Evolutionary conservation across 2,329 filamentous ascomycete species (phyloP), one percentile per base, ranked within the genome.

Genomic region (Nemania sp.): DNA sequence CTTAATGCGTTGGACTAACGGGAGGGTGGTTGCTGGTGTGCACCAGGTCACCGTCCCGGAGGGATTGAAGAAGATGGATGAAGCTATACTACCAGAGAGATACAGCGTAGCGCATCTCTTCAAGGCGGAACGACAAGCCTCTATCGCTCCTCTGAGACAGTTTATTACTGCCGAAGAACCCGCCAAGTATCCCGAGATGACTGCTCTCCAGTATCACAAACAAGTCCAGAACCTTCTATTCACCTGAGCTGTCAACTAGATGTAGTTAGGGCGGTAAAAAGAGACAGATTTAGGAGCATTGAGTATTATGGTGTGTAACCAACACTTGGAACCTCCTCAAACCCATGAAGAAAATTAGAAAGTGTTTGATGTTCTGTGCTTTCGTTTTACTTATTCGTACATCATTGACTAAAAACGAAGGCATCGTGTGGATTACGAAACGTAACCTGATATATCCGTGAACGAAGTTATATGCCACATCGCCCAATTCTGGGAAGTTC

Each of bases 1-100:
- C 1, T 60, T 81, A 10, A 72, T 79, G 69, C 75, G 78, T 53
- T 73, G 69, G 72, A 72, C 70, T 3, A 73, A 73, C 57, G 72
- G 69, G 13, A 58, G 59, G 6, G 51, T 73, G 38, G 53, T 45
- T 32, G 64, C 67, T 15, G 72, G 60, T 22, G 47, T 73, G 38
- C 72, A 73, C 43, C 70, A 68, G 52, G 72, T 73, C 41, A 67
- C 62, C 11, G 20, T 70, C 13, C 69, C 72, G 1, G 58, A 64
- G 22, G 49, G 29, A 20, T 10, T 63, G 27, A 53, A 62, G 47
- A 29, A 38, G 20, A 47, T 43, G 38, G 63, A 60, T 4, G 61
- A 64, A 38, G 35, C 59, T 20, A 64, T 64, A n/a, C 26, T 72
- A 1, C 72, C 72, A 1, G 69, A 73, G 60, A 32, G 72, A 13